Conservation (phyloP, 2,329 filamentous ascomycete genomes). For the Scytalidium sp. region DNA sequence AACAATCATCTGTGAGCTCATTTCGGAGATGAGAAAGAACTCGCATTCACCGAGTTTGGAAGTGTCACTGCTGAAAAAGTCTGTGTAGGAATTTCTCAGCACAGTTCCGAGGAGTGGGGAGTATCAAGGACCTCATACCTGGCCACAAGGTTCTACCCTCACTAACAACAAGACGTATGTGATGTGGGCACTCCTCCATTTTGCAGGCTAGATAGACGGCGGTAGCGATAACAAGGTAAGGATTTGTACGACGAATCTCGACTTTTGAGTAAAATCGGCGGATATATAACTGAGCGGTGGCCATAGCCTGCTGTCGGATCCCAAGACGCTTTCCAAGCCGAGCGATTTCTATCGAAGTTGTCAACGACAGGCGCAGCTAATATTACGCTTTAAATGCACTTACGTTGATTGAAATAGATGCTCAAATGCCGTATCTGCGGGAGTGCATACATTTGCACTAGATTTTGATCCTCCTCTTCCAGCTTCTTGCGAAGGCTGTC, state of each 20-base stretch:
- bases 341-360: slow-evolving; percentile 55
- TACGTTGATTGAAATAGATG: slow-evolving; percentile 91
- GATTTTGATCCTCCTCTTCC: slow-evolving; percentile 69
- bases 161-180: slow-evolving; percentile 85
- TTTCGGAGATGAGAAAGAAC: slow-evolving; percentile 70
- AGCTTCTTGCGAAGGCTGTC: slow-evolving; percentile 71
- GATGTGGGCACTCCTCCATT: slow-evolving; percentile 95
- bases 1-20: slow-evolving; percentile 71
- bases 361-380: slow-evolving; percentile 32
- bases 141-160: slow-evolving; percentile 87
- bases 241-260: slow-evolving; percentile 89
- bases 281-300: slow-evolving; percentile 92
- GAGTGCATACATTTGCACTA: slow-evolving; percentile 76
- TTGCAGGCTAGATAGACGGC: slow-evolving; percentile 95
- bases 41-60: slow-evolving; percentile 73
- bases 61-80: slow-evolving; percentile 61
- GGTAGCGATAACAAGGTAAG: slow-evolving; percentile 89
- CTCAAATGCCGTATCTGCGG: slow-evolving; percentile 79
- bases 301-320: slow-evolving; percentile 86
- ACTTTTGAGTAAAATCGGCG: slow-evolving; percentile 91
- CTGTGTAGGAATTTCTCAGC: slow-evolving; percentile 30
- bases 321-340: slow-evolving; percentile 81
- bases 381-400: slow-evolving; percentile 26
- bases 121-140: slow-evolving; percentile 37
- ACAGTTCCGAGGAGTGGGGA: background rate